Evolutionary conservation across 345 rosid species (phyloP), one percentile per base, ranked within the genome.

Genomic region (Stellera chamaejasme): DNA sequence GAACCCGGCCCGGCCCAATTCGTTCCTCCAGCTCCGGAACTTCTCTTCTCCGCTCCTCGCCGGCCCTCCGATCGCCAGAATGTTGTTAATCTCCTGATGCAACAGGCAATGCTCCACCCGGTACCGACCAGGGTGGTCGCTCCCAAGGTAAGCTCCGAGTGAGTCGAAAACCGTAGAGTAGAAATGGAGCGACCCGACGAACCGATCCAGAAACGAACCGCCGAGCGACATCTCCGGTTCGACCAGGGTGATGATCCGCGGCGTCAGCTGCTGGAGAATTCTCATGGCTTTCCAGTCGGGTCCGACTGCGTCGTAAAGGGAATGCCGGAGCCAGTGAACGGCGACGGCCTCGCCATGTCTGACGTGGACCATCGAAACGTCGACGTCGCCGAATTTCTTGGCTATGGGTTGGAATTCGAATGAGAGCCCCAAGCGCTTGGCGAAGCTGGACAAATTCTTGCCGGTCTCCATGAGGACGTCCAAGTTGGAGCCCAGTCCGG

Each of bases 11-110:
- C 23, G 48, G 0, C 42, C 71, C 1, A 84, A 62, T 66, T 82
- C 88, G 13, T 69, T 58, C 27, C 82, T 72, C 92, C 92, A 82
- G 1, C 69, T 72, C 72, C 59, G 49, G 26, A 72, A 71, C 75
- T 76, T 84, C 10, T 84, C 92, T 60, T 79, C 85, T 28, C 92
- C 92, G 28, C 85, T 79, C 57, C 92, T 69, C 10, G 79, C 80
- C 0, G 88, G 92, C 1, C 92, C 92, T 8, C 88, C 92, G 1
- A 79, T 74, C 1, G 88, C 88, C 72, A 84, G 48, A 42, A 82
- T 71, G 57, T 84, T 84, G 73, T 79, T 76, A 49, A 84, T 82
- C 59, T 82, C 92, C 59, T 70, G 65, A 25, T 70, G 55, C 19
- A 84, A 60, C 11, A 81, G 72, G 65, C 72, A 67, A 27, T 79